Evolutionary conservation across 306 rosid genomes (phyloP).

Genomic region (Cyclanthera cordifolia): DNA sequence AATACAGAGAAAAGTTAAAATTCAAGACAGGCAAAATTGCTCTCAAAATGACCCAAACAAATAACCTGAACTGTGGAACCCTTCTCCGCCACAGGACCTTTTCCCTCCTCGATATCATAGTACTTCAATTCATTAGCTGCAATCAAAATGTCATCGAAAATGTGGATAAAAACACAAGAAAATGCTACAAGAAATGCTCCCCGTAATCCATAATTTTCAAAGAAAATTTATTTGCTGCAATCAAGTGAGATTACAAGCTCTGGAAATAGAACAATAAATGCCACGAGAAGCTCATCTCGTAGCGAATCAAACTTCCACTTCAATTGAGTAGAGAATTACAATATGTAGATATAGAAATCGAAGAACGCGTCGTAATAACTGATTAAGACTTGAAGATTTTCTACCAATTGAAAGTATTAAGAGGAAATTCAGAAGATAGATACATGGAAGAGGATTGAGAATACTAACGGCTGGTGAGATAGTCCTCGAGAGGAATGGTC

Average conservation of each 20-base stretch:
- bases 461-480: constrained; percentile 43
- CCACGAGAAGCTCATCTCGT: too few relatives aligned
- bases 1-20: not conserved
- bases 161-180: not conserved
- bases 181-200: constrained; percentile 2
- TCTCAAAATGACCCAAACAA: not conserved
- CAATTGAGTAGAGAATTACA: not conserved
- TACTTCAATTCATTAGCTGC: constrained; percentile 75
- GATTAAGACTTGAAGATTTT: not conserved
- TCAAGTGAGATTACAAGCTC: too few relatives aligned
- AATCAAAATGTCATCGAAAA: not conserved
- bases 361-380: not conserved
- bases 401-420: not conserved
- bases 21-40: not conserved
- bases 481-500: constrained; percentile 55
- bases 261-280: too few relatives aligned
- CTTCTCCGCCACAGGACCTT: constrained; percentile 58
- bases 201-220: too few relatives aligned
- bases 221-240: too few relatives aligned
- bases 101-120: constrained; percentile 78
- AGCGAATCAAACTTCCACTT: not conserved
- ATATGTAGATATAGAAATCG: not conserved
- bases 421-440: constrained; percentile 2
- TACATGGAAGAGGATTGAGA: not conserved
- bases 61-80: constrained; percentile 69